Evolutionary conservation across 176 grass and related monocot species (phyloP).

Genomic region (Lolium multiflorum): DNA sequence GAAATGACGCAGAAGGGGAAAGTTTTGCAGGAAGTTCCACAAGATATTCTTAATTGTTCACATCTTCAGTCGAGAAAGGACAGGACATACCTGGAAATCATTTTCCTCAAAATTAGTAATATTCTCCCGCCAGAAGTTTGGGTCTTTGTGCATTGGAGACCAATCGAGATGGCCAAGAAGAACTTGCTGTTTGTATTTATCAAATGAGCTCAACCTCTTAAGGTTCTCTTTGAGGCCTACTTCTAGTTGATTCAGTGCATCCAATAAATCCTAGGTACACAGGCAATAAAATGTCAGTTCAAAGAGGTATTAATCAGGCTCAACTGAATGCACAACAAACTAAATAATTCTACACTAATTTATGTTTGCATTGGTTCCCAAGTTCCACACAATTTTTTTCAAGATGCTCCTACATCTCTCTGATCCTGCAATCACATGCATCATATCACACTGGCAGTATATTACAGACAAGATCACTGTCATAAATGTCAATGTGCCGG

Average conservation of each 20-base stretch:
- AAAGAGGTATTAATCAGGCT: constrained; percentile 22
- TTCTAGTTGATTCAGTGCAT: constrained; percentile 91
- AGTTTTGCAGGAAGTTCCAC: not conserved
- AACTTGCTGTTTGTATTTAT: constrained; percentile 98
- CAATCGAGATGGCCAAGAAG: constrained; percentile 98
- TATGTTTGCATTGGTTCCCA: constrained; percentile 16
- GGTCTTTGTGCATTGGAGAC: constrained; percentile 98
- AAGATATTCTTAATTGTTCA: constrained; percentile 1
- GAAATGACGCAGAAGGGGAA: not conserved
- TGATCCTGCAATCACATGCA: not conserved
- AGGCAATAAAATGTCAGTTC: constrained; percentile 33
- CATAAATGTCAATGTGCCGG: not conserved
- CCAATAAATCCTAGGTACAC: constrained; percentile 80
- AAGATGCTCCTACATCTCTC: not conserved
- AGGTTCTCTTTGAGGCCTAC: constrained; percentile 83
- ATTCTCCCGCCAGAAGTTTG: constrained; percentile 95
- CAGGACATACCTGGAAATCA: constrained; percentile 87
- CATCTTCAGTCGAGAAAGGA: constrained; percentile 20
- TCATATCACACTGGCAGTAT: too few species aligned
- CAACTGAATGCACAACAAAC: constrained; percentile 19
- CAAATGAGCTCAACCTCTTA: constrained; percentile 85
- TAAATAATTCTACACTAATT: not conserved
- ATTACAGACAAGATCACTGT: not conserved
- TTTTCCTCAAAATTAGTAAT: constrained; percentile 97
- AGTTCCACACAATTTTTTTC: not conserved